A percentile compares a stretch with the other conserved stretches of the same genome.
phyloP scores from a whole-genome alignment of 306 rosid species.

The Glycine tomentella region DNA sequence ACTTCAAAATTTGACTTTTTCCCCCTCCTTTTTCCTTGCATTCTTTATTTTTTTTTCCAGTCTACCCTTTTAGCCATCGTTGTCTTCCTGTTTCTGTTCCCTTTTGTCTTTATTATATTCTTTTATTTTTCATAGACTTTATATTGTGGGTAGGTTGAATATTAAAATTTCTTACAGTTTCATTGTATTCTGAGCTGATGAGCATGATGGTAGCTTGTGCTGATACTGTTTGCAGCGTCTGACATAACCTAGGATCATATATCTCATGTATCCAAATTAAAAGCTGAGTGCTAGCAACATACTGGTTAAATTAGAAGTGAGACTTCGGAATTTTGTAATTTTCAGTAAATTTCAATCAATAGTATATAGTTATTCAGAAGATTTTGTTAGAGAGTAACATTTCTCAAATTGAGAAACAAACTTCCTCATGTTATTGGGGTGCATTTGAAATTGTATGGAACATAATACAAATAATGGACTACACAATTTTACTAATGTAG shows the following conservation, averaged over 20 bases:
- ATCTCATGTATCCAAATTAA: background rate
- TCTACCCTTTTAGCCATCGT: slow-evolving; percentile 40
- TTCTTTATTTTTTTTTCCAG: background rate
- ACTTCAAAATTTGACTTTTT: slow-evolving; percentile 44
- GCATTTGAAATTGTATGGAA: slow-evolving; percentile 17
- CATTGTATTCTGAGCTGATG: background rate
- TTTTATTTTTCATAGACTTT: slow-evolving; percentile 3
- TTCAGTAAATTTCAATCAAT: too few species aligned
- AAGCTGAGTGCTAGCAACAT: background rate
- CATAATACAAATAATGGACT: background rate
- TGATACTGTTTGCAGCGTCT: slow-evolving; percentile 1
- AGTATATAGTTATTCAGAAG: too few species aligned
- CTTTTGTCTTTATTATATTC: slow-evolving; percentile 37
- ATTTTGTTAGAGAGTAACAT: too few species aligned
- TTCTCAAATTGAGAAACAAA: too few species aligned
- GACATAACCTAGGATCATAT: background rate
- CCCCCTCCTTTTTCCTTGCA: slow-evolving; percentile 20
- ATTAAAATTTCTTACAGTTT: background rate
- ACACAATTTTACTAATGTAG: slow-evolving; percentile 20
- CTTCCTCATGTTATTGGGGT: background rate
- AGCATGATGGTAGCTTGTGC: slow-evolving; percentile 6
- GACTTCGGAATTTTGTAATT: too few species aligned
- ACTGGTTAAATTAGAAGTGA: too few species aligned
- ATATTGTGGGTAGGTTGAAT: slow-evolving; percentile 40
- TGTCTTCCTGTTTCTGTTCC: slow-evolving; percentile 36